These are phyloP conservation scores for Skeletonema menzelii DNA, from an alignment of 108 stramenopile genomes.

Conservation along the genomic window DNA sequence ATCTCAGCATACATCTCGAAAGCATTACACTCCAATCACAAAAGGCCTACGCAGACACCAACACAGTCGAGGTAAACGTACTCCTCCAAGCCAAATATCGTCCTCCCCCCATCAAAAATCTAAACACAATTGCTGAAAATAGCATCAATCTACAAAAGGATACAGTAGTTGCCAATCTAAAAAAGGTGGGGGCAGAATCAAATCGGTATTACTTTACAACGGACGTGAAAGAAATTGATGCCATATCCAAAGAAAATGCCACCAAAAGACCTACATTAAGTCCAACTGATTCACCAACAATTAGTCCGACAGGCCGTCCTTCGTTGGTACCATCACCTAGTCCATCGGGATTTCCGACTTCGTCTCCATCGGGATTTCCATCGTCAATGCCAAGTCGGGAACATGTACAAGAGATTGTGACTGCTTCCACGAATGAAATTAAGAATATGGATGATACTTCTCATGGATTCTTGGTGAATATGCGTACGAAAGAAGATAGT, in stretches of 20 bases:
- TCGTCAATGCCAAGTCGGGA: not conserved
- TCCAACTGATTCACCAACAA: not conserved
- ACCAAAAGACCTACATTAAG: not conserved
- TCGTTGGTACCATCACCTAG: not conserved
- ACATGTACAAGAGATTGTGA: not conserved
- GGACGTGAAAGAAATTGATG: not conserved
- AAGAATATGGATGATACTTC: not conserved
- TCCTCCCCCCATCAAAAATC: not conserved
- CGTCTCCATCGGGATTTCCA: not conserved
- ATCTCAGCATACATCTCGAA: not conserved
- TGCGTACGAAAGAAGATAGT: not conserved
- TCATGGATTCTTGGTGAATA: not conserved
- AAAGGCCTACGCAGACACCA: not conserved
- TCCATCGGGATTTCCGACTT: not conserved
- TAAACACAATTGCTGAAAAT: not conserved
- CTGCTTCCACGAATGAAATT: not conserved
- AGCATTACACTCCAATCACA: not conserved
- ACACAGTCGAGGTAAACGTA: not conserved
- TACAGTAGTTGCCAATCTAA: not conserved
- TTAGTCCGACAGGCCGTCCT: not conserved
- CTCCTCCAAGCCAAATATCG: not conserved
- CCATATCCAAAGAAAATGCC: not conserved
- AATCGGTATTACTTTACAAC: not conserved
- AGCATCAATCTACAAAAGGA: not conserved
- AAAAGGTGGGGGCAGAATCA: not conserved